Evolutionary conservation across 139 green algal genomes (phyloP).

Genomic region (Tetraselmis chui): DNA sequence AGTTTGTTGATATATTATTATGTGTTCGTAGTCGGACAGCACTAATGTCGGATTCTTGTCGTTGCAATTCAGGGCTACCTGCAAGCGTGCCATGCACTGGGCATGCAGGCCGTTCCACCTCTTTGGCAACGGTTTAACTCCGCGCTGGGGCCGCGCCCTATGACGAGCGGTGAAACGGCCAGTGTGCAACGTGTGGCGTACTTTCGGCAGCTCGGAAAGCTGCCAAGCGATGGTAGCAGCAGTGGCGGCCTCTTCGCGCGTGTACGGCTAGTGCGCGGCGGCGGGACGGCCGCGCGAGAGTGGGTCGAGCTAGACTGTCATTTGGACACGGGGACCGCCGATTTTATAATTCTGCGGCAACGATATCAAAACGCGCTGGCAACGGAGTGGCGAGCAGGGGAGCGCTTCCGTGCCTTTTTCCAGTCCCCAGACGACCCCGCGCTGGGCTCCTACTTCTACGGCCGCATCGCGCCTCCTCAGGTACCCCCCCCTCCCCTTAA

Average conservation of each 20-base stretch:
- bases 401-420: background rate
- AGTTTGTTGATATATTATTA: no score
- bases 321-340: background rate
- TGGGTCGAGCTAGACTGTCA: background rate
- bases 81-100: background rate
- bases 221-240: no score
- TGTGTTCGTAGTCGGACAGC: background rate
- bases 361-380: background rate
- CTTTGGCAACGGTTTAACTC: background rate
- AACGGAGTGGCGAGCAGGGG: background rate
- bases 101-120: background rate
- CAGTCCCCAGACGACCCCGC: background rate
- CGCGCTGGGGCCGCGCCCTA: background rate
- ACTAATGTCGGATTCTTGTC: background rate
- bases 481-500: background rate
- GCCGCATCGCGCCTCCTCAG: background rate
- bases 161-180: background rate
- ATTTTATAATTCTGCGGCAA: background rate
- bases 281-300: background rate
- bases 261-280: background rate
- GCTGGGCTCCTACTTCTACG: background rate
- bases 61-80: background rate
- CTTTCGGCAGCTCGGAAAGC: background rate
- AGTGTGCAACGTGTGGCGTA: background rate
- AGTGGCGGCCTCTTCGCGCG: background rate